Evolutionary conservation across 1,284 basidiomycete species (phyloP), one percentile per base, ranked within the genome.

Genomic region (Albatrellus sp.): DNA sequence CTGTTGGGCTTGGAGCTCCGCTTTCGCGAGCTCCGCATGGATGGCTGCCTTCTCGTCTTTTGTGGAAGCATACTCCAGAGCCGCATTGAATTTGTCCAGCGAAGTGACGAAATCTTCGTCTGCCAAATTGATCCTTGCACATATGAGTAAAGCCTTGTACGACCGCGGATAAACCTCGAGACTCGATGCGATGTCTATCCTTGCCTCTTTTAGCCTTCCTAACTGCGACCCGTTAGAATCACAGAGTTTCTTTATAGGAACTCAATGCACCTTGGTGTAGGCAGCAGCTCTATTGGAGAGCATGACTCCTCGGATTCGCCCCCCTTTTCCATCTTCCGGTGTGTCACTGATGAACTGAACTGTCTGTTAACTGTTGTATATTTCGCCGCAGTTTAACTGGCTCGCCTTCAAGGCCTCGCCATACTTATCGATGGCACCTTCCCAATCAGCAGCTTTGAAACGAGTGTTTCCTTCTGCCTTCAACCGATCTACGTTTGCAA

Each of bases 311-410:
- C 54, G 46, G 7, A 55, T 40, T 5, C 38, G 45, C 2, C 52
- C 49, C 1, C 54, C 54, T 4, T 39, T 30, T 6, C 50, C 47
- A 24, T 55, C 54, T 2, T 45, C 37, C 16, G 44, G 45, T 14
- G 46, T 34, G 3, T 47, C 47, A 12, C 32, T 20, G 5, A 49
- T 41, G 4, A 45, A 20, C 49, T 49, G 17, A 10, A 31, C 9
- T 32, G 8, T 14, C 24, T n/a, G 13, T 33, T 8, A 3, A 46
- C 28, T 36, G 19, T n/a, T n/a, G 14, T 24, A 7, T 24, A 24
- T 24, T 24, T 3, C 24, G 3, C 24, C 24, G 7, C 24, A 24
- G 24, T 7, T 5, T 5, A 16, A 13, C 2, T 13, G 35, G 2
- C 35, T 36, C 35, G 19, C 35, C 35, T 36, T 8, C 35, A 36